A percentile compares a stretch with the other conserved stretches of the same genome.
These are phyloP conservation scores for Metarhizium album DNA, from an alignment of 2,329 filamentous ascomycete species.

Conservation along the genomic window DNA sequence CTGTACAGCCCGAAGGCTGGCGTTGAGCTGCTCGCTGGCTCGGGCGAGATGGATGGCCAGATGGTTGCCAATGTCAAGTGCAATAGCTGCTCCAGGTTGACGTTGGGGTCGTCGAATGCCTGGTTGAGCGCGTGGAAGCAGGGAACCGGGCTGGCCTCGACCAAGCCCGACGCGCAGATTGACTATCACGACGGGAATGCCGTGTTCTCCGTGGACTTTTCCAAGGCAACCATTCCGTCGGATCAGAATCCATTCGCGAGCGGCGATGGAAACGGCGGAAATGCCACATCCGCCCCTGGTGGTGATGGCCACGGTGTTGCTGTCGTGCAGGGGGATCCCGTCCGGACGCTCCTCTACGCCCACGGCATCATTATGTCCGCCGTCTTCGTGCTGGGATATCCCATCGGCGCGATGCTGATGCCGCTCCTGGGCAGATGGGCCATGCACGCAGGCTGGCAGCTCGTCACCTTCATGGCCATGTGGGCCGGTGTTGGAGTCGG, in stretches of 20 bases:
- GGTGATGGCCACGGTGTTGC: not conserved
- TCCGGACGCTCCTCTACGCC: slow-evolving; percentile 23
- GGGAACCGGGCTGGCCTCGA: slow-evolving; percentile 34
- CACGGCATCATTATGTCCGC: slow-evolving; percentile 53
- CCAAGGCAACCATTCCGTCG: slow-evolving; percentile 31
- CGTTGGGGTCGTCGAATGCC: slow-evolving; percentile 26
- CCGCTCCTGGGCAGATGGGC: slow-evolving; percentile 46
- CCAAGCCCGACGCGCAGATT: slow-evolving; percentile 28
- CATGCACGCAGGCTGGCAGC: slow-evolving; percentile 47
- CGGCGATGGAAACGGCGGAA: slow-evolving; percentile 2
- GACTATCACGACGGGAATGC: slow-evolving; percentile 33
- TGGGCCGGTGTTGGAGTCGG: slow-evolving; percentile 51
- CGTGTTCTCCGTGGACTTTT: slow-evolving; percentile 37
- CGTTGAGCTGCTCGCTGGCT: slow-evolving; percentile 46
- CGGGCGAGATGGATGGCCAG: slow-evolving; percentile 37
- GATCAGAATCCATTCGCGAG: slow-evolving; percentile 43
- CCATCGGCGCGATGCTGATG: slow-evolving; percentile 50
- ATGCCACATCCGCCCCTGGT: not conserved
- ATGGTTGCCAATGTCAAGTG: slow-evolving; percentile 53
- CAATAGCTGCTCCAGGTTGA: slow-evolving; percentile 38
- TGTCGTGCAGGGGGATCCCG: slow-evolving; percentile 9
- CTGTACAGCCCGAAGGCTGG: slow-evolving; percentile 29
- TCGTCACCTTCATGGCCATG: slow-evolving; percentile 43
- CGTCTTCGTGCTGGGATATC: slow-evolving; percentile 48
- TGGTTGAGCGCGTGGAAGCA: slow-evolving; percentile 48